Percentiles rank a stretch among this genome's conserved stretches.
These are phyloP conservation scores for Neurospora tetrasperma DNA, from an alignment of 495 filamentous ascomycete genomes.

Conservation along the genomic window DNA sequence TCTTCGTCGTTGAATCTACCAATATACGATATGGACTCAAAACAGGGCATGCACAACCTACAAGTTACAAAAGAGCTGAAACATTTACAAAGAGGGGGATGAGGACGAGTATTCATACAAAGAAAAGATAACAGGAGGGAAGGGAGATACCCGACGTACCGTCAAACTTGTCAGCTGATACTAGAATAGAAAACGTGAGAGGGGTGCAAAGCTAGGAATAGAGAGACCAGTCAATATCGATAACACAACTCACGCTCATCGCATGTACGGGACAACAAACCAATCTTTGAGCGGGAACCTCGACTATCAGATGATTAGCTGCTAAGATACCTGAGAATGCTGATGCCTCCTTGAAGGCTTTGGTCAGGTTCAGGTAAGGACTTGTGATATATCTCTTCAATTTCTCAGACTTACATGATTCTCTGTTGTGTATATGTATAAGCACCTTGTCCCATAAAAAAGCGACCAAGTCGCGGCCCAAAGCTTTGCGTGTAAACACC, in stretches of 20 bases:
- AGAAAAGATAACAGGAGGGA: neutral
- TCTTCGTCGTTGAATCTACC: neutral
- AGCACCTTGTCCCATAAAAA: neutral
- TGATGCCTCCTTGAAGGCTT: neutral
- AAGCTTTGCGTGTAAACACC: neutral
- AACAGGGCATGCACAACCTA: neutral
- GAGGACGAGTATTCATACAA: neutral
- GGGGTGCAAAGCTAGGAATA: neutral
- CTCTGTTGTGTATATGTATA: neutral
- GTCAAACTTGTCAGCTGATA: neutral
- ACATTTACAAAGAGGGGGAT: neutral
- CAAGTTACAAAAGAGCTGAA: neutral
- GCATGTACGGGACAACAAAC: neutral
- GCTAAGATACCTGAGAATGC: neutral
- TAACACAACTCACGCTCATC: neutral
- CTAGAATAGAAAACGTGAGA: neutral
- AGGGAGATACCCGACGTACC: neutral
- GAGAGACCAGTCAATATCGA: neutral
- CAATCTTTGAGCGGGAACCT: neutral
- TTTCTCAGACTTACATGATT: neutral
- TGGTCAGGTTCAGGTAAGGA: neutral
- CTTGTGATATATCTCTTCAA: neutral
- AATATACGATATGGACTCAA: neutral
- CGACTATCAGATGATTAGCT: neutral
- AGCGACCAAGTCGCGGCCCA: neutral